These are phyloP conservation scores for Lentinula raphanica DNA, from an alignment of 768 basidiomycete species.

Conservation along the genomic window DNA sequence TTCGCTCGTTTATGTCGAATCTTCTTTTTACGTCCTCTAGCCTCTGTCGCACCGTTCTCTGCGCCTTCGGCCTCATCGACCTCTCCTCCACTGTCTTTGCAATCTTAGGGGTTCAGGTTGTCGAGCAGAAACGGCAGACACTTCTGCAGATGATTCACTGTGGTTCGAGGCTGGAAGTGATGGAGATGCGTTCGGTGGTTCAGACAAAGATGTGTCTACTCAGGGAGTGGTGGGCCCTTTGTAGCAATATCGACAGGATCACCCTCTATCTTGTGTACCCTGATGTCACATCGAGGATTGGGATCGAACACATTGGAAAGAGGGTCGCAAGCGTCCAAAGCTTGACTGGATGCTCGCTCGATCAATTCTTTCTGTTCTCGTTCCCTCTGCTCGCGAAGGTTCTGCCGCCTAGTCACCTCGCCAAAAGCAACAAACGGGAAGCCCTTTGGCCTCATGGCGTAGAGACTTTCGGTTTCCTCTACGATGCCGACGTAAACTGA, in stretches of 20 bases:
- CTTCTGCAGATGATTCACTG: too few relatives aligned
- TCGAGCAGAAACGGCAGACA: background rate
- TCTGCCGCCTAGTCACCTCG: slow-evolving; percentile 38
- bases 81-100: slow-evolving; percentile 31
- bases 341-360: background rate
- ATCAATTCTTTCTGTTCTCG: slow-evolving; percentile 15
- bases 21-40: slow-evolving; percentile 15
- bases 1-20: slow-evolving; percentile 14
- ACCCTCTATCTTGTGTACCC: slow-evolving; percentile 50
- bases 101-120: slow-evolving; percentile 18
- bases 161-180: too few relatives aligned
- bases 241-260: slow-evolving; percentile 30
- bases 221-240: background rate
- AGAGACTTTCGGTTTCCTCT: slow-evolving; percentile 66
- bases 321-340: slow-evolving; percentile 1
- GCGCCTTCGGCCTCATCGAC: slow-evolving; percentile 26
- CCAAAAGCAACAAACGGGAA: slow-evolving; percentile 82
- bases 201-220: too few relatives aligned
- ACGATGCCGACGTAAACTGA: slow-evolving; percentile 81
- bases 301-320: too few relatives aligned
- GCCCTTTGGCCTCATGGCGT: slow-evolving; percentile 75
- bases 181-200: too few relatives aligned
- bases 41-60: slow-evolving; percentile 19
- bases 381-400: slow-evolving; percentile 31
- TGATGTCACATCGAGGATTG: slow-evolving; percentile 61